Conservation (phyloP, 306 rosid species). For the Cucurbita argyrosperma region DNA sequence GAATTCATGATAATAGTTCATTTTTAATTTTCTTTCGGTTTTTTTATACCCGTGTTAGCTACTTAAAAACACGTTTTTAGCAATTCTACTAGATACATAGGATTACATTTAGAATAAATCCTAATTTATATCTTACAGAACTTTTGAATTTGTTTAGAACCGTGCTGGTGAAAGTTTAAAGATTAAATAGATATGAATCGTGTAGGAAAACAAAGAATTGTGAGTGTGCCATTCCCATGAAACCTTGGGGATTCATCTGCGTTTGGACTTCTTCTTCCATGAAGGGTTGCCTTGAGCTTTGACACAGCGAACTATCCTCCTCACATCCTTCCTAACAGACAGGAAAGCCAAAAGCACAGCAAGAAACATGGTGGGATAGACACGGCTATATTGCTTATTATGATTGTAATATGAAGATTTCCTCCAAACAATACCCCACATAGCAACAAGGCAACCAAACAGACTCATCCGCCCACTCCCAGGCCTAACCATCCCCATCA, state of each 20-base stretch:
- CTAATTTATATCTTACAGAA: too few species aligned
- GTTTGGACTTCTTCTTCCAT: not conserved
- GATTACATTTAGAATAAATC: too few species aligned
- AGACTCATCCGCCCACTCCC: constrained; percentile 47
- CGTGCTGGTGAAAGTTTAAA: too few species aligned
- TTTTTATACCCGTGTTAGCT: too few species aligned
- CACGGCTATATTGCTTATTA: not conserved
- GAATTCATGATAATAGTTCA: not conserved
- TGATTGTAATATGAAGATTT: constrained; percentile 17
- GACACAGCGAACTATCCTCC: constrained; percentile 44
- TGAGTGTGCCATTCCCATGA: too few species aligned
- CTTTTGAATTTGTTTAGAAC: too few species aligned
- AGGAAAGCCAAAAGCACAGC: constrained; percentile 51
- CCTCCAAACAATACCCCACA: constrained; percentile 55
- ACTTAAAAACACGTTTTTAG: too few species aligned
- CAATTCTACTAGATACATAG: too few species aligned
- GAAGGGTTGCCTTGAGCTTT: not conserved
- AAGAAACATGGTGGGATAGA: constrained; percentile 46
- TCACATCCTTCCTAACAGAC: constrained; percentile 61
- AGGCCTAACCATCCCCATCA: constrained; percentile 40
- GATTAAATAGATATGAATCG: too few species aligned
- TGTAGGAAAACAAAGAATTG: too few species aligned
- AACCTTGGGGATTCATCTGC: not conserved
- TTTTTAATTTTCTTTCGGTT: too few species aligned
- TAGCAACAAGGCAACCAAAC: constrained; percentile 43